Evolutionary conservation across 805 yeast genomes (phyloP).

Genomic region (Candida sithepensis): DNA sequence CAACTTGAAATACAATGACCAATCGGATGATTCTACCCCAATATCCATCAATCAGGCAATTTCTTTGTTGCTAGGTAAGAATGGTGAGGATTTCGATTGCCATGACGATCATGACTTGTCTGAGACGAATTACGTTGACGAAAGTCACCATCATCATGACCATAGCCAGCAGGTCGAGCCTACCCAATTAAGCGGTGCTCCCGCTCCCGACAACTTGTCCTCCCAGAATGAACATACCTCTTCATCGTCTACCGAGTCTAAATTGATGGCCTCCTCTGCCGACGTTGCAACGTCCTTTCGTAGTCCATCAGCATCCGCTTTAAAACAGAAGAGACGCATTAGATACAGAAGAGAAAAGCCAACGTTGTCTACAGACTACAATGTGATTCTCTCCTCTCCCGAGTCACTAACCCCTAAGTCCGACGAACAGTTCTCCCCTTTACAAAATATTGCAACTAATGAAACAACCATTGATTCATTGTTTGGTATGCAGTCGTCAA

Average conservation of each 20-base stretch:
- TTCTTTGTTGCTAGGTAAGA: conserved; percentile 36
- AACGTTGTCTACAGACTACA: conserved; percentile 12
- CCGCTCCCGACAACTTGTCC: neutral
- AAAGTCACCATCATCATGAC: neutral
- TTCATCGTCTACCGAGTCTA: neutral
- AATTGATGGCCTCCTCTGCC: too few species aligned
- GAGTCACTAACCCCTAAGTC: conserved; percentile 25
- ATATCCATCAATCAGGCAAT: conserved; percentile 48
- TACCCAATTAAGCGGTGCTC: neutral
- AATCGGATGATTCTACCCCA: conserved; percentile 22
- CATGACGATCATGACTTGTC: conserved; percentile 27
- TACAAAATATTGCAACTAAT: conserved; percentile 10
- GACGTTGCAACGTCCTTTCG: neutral
- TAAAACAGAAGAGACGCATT: neutral
- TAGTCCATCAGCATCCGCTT: neutral
- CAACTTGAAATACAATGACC: conserved; percentile 13
- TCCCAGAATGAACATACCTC: neutral
- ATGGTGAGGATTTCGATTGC: conserved; percentile 34
- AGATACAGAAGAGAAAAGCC: conserved; percentile 5
- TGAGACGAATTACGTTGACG: neutral
- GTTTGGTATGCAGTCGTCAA: neutral
- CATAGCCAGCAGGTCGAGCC: neutral
- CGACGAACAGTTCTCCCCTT: conserved; percentile 19
- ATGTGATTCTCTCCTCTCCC: conserved; percentile 21
- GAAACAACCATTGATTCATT: conserved; percentile 8